phyloP scores from a whole-genome alignment of 2,329 filamentous ascomycete species.

The Ophioceras dolichostomum region DNA sequence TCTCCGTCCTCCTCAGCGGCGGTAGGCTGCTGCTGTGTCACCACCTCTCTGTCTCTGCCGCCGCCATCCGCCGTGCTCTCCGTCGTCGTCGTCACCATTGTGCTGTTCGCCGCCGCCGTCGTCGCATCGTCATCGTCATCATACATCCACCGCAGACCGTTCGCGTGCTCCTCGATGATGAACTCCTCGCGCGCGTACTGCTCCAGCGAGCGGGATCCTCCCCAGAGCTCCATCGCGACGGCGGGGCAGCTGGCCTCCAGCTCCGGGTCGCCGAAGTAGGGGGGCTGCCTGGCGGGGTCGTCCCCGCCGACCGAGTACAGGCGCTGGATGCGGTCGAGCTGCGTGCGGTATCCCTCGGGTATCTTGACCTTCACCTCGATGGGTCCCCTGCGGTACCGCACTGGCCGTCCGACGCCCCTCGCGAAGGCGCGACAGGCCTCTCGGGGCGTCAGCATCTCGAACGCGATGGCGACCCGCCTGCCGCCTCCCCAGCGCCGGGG shows the following conservation, averaged over 20 bases:
- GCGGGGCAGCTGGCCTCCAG: conserved; percentile 55
- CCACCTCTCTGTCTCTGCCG: background rate
- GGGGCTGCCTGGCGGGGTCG: conserved; percentile 44
- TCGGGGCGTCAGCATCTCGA: conserved; percentile 72
- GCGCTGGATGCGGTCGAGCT: conserved; percentile 59
- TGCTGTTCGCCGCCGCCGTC: conserved; percentile 30
- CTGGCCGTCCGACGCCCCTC: conserved; percentile 63
- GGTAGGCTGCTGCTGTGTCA: background rate
- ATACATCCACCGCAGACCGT: conserved; percentile 87
- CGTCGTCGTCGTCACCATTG: conserved; percentile 19
- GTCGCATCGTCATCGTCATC: no score
- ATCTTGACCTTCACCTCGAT: conserved; percentile 81
- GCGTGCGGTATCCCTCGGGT: conserved; percentile 77
- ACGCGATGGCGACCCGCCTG: conserved; percentile 71
- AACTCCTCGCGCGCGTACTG: conserved; percentile 95
- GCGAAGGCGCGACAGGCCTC: conserved; percentile 76
- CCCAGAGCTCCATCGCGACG: conserved; percentile 75
- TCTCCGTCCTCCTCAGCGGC: conserved; percentile 26
- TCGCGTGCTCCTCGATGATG: conserved; percentile 85
- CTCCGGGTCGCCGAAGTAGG: conserved; percentile 47
- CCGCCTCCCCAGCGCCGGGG: conserved; percentile 67
- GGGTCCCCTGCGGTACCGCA: conserved; percentile 64
- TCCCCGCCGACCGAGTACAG: conserved; percentile 40
- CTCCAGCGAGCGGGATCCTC: conserved; percentile 78
- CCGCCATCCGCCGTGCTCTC: conserved; percentile 5